Conservation (phyloP, 306 rosid species). For the Hippophae gyantsensis region DNA sequence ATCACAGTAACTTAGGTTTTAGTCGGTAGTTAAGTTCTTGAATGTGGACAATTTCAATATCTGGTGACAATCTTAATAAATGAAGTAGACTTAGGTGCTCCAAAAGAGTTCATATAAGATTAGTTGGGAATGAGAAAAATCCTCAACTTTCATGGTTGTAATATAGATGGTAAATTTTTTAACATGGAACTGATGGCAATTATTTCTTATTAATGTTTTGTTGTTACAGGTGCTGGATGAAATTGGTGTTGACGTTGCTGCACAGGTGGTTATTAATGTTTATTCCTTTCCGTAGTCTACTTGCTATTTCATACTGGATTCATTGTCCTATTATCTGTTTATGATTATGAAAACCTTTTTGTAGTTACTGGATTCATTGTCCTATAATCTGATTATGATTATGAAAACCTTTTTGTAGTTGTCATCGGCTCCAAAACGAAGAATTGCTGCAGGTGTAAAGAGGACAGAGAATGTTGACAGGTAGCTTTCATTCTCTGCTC, state of each 20-base stretch:
- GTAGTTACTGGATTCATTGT: conserved; percentile 6
- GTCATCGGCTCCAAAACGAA: conserved; percentile 95
- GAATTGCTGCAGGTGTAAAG: conserved; percentile 32
- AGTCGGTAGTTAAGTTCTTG: not conserved
- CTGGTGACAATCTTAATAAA: too few species aligned
- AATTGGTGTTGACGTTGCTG: conserved; percentile 96
- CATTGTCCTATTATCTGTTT: not conserved
- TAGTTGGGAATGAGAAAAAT: too few species aligned
- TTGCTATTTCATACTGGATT: conserved; percentile 2
- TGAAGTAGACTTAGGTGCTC: too few species aligned
- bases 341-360: conserved; percentile 5
- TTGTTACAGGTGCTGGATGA: conserved; percentile 80
- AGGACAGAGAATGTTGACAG: too few species aligned
- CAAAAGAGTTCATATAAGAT: too few species aligned
- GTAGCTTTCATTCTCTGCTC: too few species aligned
- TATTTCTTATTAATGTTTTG: not conserved
- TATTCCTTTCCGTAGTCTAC: conserved; percentile 3
- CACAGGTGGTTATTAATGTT: conserved; percentile 58
- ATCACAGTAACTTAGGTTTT: too few species aligned
- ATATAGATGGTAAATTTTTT: too few species aligned
- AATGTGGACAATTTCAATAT: too few species aligned
- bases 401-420: conserved; percentile 34
- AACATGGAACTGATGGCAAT: too few species aligned
- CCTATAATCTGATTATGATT: conserved; percentile 2
- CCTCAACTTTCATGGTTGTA: too few species aligned